phyloP scores from a whole-genome alignment of 1,139 yeast species.

The Sugiyamaella pinicola region DNA sequence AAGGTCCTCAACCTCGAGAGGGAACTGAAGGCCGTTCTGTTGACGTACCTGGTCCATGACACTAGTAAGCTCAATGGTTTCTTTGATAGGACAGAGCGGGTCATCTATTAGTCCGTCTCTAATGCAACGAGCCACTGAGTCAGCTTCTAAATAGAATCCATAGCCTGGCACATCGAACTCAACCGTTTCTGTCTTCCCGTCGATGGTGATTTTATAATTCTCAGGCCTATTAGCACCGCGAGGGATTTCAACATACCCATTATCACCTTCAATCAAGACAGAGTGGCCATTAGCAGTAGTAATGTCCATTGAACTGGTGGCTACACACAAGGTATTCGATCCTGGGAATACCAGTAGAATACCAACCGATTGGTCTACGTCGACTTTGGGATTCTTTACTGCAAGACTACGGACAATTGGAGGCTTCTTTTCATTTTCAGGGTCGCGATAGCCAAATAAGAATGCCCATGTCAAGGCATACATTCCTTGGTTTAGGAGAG shows the following conservation, averaged over 20 bases:
- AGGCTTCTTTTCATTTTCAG: constrained; percentile 28
- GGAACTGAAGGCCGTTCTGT: constrained; percentile 49
- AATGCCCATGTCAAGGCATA: constrained; percentile 53
- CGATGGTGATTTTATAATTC: constrained; percentile 27
- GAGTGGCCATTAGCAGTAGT: constrained; percentile 30
- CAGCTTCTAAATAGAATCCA: constrained; percentile 56
- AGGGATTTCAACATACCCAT: constrained; percentile 37
- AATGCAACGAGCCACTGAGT: constrained; percentile 50
- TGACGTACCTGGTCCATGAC: constrained; percentile 49
- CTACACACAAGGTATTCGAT: constrained; percentile 34
- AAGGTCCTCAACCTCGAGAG: constrained; percentile 40
- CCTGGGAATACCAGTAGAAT: constrained; percentile 37
- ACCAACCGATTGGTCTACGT: constrained; percentile 36
- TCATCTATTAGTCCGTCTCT: constrained; percentile 42
- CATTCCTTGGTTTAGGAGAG: constrained; percentile 59
- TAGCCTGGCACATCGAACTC: constrained; percentile 31
- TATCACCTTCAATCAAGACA: constrained; percentile 38
- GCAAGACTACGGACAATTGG: constrained; percentile 26
- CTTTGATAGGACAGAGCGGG: constrained; percentile 47
- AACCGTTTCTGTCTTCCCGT: constrained; percentile 20
- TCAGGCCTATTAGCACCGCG: constrained; percentile 37
- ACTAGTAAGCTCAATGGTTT: constrained; percentile 49
- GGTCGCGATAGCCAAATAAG: constrained; percentile 36
- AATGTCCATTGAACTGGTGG: constrained; percentile 34
- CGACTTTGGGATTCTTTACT: constrained; percentile 30